Percentiles rank a stretch among this genome's conserved stretches.
These are phyloP conservation scores for Lasiosphaeria miniovina DNA, from an alignment of 495 filamentous ascomycete species.

Conservation along the genomic window DNA sequence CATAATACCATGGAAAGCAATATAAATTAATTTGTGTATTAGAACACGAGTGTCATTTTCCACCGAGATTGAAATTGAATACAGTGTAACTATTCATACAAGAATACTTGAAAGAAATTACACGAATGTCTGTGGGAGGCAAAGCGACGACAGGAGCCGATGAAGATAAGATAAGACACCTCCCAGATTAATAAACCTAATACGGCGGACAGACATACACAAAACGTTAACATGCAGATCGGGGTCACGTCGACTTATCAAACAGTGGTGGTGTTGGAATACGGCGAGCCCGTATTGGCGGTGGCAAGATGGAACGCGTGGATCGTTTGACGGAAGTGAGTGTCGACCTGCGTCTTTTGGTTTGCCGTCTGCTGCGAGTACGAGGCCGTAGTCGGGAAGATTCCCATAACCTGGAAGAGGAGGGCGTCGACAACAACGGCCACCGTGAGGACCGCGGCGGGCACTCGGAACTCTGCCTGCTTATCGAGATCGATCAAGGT, in stretches of 20 bases:
- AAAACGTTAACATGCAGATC: too few relatives aligned
- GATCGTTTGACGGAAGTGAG: constrained; percentile 20
- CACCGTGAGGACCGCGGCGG: constrained; percentile 17
- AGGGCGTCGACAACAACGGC: constrained; percentile 18
- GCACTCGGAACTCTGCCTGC: constrained; percentile 24
- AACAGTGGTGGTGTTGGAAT: constrained; percentile 20
- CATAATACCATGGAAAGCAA: too few relatives aligned
- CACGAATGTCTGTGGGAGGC: too few relatives aligned
- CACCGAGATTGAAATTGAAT: too few relatives aligned
- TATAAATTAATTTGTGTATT: too few relatives aligned
- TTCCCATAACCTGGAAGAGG: constrained; percentile 20
- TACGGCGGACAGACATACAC: too few relatives aligned
- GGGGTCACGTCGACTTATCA: background rate
- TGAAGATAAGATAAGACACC: background rate
- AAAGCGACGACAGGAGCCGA: too few relatives aligned
- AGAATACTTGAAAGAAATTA: too few relatives aligned
- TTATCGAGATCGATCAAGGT: constrained; percentile 21
- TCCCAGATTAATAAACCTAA: too few relatives aligned
- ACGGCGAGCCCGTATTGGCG: constrained; percentile 22
- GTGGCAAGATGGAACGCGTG: constrained; percentile 23
- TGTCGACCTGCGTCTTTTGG: constrained; percentile 23
- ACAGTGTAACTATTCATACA: too few relatives aligned
- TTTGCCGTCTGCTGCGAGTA: constrained; percentile 22
- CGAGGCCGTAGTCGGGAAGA: constrained; percentile 17
- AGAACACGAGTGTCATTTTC: too few relatives aligned